A percentile compares a stretch with the other conserved stretches of the same genome.
These are phyloP conservation scores for Xanthoconium purpureum DNA, from an alignment of 768 basidiomycete genomes.

Conservation along the genomic window DNA sequence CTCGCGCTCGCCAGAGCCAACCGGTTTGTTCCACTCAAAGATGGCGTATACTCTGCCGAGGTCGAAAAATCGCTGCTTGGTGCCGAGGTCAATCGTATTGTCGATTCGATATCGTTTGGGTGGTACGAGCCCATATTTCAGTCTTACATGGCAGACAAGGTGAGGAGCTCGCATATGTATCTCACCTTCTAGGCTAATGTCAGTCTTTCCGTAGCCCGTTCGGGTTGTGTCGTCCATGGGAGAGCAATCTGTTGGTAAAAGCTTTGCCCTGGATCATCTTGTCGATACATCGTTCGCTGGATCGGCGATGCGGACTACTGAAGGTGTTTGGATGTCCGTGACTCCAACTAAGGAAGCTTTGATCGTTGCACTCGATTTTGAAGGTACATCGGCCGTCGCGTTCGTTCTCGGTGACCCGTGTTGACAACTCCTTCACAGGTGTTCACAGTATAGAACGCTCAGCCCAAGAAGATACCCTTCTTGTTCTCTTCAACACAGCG, in stretches of 20 bases:
- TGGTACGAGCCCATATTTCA: slow-evolving; percentile 66
- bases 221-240: slow-evolving; percentile 68
- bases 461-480: slow-evolving; percentile 59
- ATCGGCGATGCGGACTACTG: slow-evolving; percentile 60
- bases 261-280: slow-evolving; percentile 57
- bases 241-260: slow-evolving; percentile 65
- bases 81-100: slow-evolving; percentile 54
- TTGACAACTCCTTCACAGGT: slow-evolving; percentile 32
- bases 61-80: slow-evolving; percentile 55
- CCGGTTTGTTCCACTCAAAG: slow-evolving; percentile 57
- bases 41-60: slow-evolving; percentile 48
- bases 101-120: slow-evolving; percentile 55
- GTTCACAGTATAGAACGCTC: slow-evolving; percentile 64
- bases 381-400: slow-evolving; percentile 37
- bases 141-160: slow-evolving; percentile 60
- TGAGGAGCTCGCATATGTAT: slow-evolving; percentile 5
- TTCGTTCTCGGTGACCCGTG: background rate
- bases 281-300: slow-evolving; percentile 64
- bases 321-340: slow-evolving; percentile 66
- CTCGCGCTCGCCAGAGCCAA: slow-evolving; percentile 59
- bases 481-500: slow-evolving; percentile 64
- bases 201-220: slow-evolving; percentile 42
- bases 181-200: background rate
- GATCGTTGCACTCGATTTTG: slow-evolving; percentile 62
- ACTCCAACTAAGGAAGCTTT: slow-evolving; percentile 55